Conservation (phyloP, 2,329 filamentous ascomycete genomes). For the Neocucurbitaria cava region DNA sequence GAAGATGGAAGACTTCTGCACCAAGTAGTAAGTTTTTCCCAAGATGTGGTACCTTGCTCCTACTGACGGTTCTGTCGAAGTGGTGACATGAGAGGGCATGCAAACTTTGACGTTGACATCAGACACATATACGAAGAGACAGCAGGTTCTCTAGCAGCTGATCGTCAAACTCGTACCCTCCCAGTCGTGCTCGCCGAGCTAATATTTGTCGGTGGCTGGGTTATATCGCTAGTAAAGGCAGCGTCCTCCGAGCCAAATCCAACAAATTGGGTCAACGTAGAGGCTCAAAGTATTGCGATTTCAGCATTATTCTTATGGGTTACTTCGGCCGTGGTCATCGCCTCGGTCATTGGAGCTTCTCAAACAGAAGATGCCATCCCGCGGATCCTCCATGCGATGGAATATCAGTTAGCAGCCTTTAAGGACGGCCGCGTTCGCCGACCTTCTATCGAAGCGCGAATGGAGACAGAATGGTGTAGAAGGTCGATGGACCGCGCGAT, state of each 20-base stretch:
- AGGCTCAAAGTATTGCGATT: conserved; percentile 23
- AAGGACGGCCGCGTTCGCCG: conserved; percentile 2
- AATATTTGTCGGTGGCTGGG: conserved; percentile 27
- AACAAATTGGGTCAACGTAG: conserved; percentile 27
- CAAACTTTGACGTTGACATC: conserved; percentile 12
- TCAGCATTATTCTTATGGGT: conserved; percentile 29
- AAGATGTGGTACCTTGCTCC: not conserved
- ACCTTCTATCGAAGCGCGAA: conserved; percentile 12
- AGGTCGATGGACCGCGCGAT: conserved; percentile 13
- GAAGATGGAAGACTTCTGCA: conserved; percentile 7
- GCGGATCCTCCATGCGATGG: conserved; percentile 20
- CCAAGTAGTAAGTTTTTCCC: conserved; percentile 13
- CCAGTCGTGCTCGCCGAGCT: conserved; percentile 22
- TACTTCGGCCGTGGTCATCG: conserved; percentile 19
- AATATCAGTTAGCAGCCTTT: conserved; percentile 13
- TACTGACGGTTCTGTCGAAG: conserved; percentile 3
- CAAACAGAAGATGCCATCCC: conserved; percentile 27
- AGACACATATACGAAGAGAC: conserved; percentile 25
- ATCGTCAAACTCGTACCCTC: conserved; percentile 21
- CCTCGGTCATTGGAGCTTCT: conserved; percentile 20
- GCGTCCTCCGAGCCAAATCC: conserved; percentile 21
- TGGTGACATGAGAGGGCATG: conserved; percentile 3
- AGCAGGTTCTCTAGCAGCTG: conserved; percentile 19
- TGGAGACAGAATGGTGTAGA: conserved; percentile 16
- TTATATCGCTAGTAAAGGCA: conserved; percentile 25